Percentiles rank a stretch among this genome's conserved stretches.
phyloP scores from a whole-genome alignment of 306 rosid genomes.

The Lathyrus tuberosus region DNA sequence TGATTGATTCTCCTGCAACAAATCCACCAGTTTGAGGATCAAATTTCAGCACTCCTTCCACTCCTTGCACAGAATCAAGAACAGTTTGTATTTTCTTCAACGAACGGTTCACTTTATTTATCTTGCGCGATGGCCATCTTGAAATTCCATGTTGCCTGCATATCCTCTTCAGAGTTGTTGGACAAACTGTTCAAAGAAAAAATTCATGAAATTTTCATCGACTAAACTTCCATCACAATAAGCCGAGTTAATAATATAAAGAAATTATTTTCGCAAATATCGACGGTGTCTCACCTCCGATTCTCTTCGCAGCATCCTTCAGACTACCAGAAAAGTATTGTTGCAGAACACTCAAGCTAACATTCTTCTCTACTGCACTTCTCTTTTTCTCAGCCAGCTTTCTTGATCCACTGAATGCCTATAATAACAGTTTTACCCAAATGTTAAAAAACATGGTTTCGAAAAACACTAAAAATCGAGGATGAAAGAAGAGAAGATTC shows the following conservation, averaged over 20 bases:
- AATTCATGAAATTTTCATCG: not conserved
- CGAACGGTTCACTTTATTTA: conserved; percentile 91
- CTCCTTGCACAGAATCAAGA: conserved; percentile 91
- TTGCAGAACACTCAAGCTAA: conserved; percentile 89
- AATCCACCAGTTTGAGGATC: conserved; percentile 80
- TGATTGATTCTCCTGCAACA: conserved; percentile 64
- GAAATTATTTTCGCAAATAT: conserved; percentile 18
- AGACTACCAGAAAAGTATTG: conserved; percentile 95
- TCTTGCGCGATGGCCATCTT: conserved; percentile 99
- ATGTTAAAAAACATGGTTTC: conserved; percentile 32
- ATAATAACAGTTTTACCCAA: conserved; percentile 34
- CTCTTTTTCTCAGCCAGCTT: conserved; percentile 77
- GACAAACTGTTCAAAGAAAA: conserved; percentile 69
- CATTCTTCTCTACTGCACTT: conserved; percentile 75
- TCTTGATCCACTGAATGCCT: conserved; percentile 60
- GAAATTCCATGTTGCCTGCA: conserved; percentile 98
- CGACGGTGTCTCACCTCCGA: conserved; percentile 70
- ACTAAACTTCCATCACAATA: not conserved
- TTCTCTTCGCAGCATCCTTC: conserved; percentile 95
- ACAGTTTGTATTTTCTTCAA: conserved; percentile 79
- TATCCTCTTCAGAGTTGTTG: conserved; percentile 95
- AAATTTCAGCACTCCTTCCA: conserved; percentile 82
- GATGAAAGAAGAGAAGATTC: conserved; percentile 13
- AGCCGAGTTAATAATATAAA: conserved; percentile 4
- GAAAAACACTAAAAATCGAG: conserved; percentile 30